phyloP scores from a whole-genome alignment of 2,329 filamentous ascomycete species.

The Alternaria conjuncta region DNA sequence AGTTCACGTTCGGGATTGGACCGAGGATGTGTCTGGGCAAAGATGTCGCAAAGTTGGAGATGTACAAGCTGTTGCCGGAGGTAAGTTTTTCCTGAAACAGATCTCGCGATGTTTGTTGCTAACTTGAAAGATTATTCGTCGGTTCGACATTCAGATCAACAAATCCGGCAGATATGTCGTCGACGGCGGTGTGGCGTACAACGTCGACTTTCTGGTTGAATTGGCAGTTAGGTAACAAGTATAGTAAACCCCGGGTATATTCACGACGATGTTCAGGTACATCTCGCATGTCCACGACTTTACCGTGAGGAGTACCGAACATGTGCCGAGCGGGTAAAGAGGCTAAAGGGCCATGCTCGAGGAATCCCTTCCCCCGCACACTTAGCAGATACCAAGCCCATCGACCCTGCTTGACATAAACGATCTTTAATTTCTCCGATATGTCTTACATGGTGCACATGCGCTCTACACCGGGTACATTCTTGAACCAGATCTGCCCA shows the following conservation, averaged over 20 bases:
- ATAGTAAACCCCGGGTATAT: not conserved
- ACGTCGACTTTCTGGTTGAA: constrained; percentile 29
- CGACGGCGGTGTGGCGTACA: constrained; percentile 41
- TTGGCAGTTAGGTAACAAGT: constrained; percentile 1
- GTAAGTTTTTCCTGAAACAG: constrained; percentile 20
- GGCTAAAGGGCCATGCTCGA: constrained; percentile 8
- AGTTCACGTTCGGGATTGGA: constrained; percentile 41
- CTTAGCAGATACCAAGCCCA: not conserved
- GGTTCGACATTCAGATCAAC: constrained; percentile 37
- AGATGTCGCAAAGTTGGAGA: constrained; percentile 40
- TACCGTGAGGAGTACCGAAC: not conserved
- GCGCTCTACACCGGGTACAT: not conserved
- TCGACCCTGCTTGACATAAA: constrained; percentile 4
- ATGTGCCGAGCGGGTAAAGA: constrained; percentile 7
- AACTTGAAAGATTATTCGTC: constrained; percentile 30
- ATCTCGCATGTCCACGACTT: not conserved
- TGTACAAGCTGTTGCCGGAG: constrained; percentile 44
- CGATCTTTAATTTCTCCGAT: constrained; percentile 20
- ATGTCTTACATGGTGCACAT: not conserved
- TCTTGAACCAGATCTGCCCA: not conserved
- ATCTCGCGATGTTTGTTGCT: not conserved
- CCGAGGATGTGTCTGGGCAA: constrained; percentile 40
- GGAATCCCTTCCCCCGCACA: not conserved
- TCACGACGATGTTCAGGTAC: not conserved
- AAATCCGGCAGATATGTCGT: constrained; percentile 33